Conservation (phyloP, 164 flowering plant species). For the Kalanchoe fedtschenkoi region DNA sequence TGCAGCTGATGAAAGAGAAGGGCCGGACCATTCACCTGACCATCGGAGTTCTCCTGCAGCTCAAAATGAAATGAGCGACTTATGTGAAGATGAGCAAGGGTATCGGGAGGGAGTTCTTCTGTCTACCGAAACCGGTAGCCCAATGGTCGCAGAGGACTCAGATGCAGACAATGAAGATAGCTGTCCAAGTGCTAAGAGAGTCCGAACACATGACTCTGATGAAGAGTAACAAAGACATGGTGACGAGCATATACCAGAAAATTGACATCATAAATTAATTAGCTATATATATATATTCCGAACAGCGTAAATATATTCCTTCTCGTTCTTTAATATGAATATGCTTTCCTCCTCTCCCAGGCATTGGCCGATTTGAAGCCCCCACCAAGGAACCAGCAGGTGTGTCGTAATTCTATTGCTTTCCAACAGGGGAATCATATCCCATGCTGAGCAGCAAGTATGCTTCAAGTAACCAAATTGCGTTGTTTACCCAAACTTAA, state of each 20-base stretch:
- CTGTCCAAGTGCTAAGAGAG: conserved; percentile 30
- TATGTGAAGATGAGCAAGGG: conserved; percentile 29
- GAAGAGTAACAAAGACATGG: conserved; percentile 23
- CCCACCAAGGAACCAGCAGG: no score
- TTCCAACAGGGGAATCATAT: no score
- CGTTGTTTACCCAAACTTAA: no score
- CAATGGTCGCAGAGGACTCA: conserved; percentile 32
- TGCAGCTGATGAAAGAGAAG: conserved; percentile 27
- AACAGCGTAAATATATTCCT: no score
- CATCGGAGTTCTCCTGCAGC: conserved; percentile 14
- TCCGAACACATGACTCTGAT: conserved; percentile 43
- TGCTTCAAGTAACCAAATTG: no score
- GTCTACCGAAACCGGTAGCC: conserved; percentile 23
- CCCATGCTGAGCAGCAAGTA: no score
- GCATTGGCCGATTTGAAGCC: no score
- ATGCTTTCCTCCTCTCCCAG: no score
- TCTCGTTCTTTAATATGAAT: no score
- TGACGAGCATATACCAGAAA: background rate
- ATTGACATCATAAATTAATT: no score
- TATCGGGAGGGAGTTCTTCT: conserved; percentile 19
- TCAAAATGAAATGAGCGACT: conserved; percentile 24
- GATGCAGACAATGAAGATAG: conserved; percentile 26
- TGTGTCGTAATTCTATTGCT: no score
- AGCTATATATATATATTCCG: no score
- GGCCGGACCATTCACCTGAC: conserved; percentile 16